These are phyloP conservation scores for Lentinula boryana DNA, from an alignment of 768 basidiomycete species.

Conservation along the genomic window DNA sequence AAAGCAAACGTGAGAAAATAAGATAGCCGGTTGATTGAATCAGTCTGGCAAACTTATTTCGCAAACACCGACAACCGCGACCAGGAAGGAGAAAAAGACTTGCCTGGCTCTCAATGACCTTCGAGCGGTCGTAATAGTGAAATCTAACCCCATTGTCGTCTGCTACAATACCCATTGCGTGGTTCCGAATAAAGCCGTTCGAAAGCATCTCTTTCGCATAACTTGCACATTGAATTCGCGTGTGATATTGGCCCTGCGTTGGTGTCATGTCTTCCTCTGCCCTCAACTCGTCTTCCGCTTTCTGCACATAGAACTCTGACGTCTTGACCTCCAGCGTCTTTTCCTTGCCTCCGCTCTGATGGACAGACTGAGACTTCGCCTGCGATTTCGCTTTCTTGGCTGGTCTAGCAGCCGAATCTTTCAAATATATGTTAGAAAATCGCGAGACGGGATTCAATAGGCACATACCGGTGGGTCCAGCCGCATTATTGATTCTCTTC, in stretches of 20 bases:
- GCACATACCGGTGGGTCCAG: too few species aligned
- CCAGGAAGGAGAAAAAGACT: neutral
- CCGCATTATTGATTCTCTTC: neutral
- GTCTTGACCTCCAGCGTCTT: neutral
- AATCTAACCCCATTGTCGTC: neutral
- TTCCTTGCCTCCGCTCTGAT: neutral
- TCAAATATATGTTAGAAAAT: too few species aligned
- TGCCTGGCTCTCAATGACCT: neutral
- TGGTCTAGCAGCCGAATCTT: too few species aligned
- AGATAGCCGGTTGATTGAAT: neutral
- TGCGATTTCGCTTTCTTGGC: too few species aligned
- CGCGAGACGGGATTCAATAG: too few species aligned
- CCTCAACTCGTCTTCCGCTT: neutral
- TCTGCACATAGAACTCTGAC: neutral
- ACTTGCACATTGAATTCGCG: neutral
- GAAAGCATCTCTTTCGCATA: neutral
- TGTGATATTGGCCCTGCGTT: neutral
- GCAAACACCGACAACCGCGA: neutral
- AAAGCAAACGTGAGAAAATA: neutral
- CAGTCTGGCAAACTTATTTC: too few species aligned
- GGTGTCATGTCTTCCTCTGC: neutral
- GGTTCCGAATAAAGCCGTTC: neutral
- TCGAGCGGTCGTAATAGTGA: neutral
- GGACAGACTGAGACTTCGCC: too few species aligned
- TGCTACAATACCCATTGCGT: neutral